Base-by-base conservation (phyloP, 305 asterid genomes). In the Rubia peregrina region DNA sequence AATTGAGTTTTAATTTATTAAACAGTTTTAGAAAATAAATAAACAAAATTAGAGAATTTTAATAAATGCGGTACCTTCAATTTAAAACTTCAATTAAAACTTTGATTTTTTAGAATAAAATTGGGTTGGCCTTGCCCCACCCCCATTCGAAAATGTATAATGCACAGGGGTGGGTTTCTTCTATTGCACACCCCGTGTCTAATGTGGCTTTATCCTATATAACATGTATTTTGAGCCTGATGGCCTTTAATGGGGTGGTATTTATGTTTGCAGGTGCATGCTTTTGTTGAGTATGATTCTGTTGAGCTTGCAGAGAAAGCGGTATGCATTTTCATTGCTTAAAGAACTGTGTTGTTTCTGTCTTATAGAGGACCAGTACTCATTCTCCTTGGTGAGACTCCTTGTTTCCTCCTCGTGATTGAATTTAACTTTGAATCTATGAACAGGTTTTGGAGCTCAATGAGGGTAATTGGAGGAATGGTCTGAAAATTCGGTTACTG, bases 281-380 rank as follows among this genome's bases (percentile, higher is more conserved):
- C 95, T 67, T 92, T 86, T 82, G 96, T 90, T 83, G 98, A 92
- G 83, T 92, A 92, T 68, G 97, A 92, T 70, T 80, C 97, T 61
- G 78, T 74, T 73, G 97, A 92, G 74, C 79, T 80, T 36, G 95
- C 98, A 46, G 98, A 90, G 81, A 90, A 83, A 79, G 98, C 97
- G 78, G 98, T 92, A 80, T 55, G 80, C 43, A 63, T 68, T 67
- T 38, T 74, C 56, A 59, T 76, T 65, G 16, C 4, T 7, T 1
- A 10, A n/a, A 60, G 44, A 26, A 5, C 40, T 30, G 46, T 8
- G 57, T 75, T 51, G 69, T 43, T 73, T 57, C 33, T 65, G 3
- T 22, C 42, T 9, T 71, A 3, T 22, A 13, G 53, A 38, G 17
- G 13, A 46, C 4, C 56, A 6, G 41, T 9, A 7, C 38, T 33